A percentile compares a stretch with the other conserved stretches of the same genome.
phyloP scores from a whole-genome alignment of 768 basidiomycete species.

The Hygrocybe coccinea region DNA sequence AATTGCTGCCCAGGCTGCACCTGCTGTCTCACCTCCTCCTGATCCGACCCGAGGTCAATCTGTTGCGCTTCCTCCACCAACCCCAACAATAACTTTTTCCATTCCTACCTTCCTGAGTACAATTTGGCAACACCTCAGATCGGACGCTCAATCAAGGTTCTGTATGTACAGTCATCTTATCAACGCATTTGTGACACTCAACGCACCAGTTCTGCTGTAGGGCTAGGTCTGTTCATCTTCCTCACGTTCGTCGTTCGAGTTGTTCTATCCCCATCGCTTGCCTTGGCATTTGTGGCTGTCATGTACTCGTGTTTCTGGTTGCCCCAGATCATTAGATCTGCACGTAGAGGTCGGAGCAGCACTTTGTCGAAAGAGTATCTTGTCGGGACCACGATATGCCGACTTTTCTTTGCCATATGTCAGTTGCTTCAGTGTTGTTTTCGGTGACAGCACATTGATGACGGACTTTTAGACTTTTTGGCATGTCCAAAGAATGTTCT shows the following conservation, averaged over 20 bases:
- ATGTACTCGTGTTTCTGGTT: conserved; percentile 82
- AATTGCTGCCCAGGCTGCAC: conserved; percentile 18
- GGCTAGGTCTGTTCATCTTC: conserved; percentile 63
- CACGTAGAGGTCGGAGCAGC: conserved; percentile 62
- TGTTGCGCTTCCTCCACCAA: conserved; percentile 9
- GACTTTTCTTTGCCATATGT: conserved; percentile 74
- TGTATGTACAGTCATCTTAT: conserved; percentile 45
- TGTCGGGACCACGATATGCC: conserved; percentile 67
- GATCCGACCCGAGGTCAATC: conserved; percentile 25
- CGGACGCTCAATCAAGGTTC: conserved; percentile 66
- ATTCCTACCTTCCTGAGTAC: conserved; percentile 23
- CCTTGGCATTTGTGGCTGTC: conserved; percentile 57
- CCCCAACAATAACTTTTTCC: conserved; percentile 27
- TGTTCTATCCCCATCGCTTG: conserved; percentile 60
- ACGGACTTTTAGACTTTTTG: conserved; percentile 60
- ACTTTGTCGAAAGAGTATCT: conserved; percentile 68
- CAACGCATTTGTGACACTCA: background rate
- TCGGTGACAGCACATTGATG: background rate
- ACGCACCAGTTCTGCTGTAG: conserved; percentile 31
- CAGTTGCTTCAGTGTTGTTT: conserved; percentile 27
- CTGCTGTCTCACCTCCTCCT: conserved; percentile 13
- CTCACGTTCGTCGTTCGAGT: conserved; percentile 71
- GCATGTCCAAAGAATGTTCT: conserved; percentile 82
- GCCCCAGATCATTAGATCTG: conserved; percentile 78
- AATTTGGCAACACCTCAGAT: conserved; percentile 53